Base-by-base conservation (phyloP, 1,284 basidiomycete species). In the Mycocalia duriaeana region DNA sequence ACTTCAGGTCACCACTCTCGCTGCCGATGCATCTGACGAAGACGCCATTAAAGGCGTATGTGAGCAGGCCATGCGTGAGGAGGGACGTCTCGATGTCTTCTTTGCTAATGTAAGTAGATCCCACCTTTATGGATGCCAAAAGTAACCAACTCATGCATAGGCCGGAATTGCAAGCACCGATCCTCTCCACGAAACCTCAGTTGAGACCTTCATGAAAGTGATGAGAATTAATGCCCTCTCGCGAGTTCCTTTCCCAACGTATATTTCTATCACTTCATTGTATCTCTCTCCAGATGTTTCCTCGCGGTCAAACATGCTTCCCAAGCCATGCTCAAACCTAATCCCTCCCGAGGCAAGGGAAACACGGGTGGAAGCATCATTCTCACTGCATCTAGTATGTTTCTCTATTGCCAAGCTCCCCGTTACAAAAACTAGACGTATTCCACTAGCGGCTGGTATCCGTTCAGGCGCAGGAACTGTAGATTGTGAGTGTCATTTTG, bases 251-350 rank as follows among this genome's bases (percentile, higher is more conserved):
- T 25, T 3, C 36, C 44, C 23, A 5, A 35, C 24, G 37, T 42
- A 13, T 20, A 23, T 25, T n/a, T n/a, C 42, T 41, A 31, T n/a
- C 2, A 18, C 16, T n/a, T 25, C 34, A 8, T n/a, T 20, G 35
- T 9, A 25, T 26, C 37, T 51, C 28, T 14, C 20, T 34, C 19
- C 50, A 94, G 91, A 11, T 90, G 85, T 57, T 95, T 94, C 70
- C 71, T 95, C n/a, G 94, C 92, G 3, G 71, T 94, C 54, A 95
- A 95, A 60, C 70, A 94, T 63, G 94, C 79, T 4, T 89, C 90
- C 0, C 72, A 71, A 22, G 91, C 89, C 2, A 94, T 97, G 91
- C 67, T 75, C 53, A 73, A 80, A 57, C 68, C 77, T 2, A 82
- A 85, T 53, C 57, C 77, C 4, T 77, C 79, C 7, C 73, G 75